Evolutionary conservation across 768 basidiomycete genomes (phyloP).

Genomic region (Hebeloma cylindrosporum): DNA sequence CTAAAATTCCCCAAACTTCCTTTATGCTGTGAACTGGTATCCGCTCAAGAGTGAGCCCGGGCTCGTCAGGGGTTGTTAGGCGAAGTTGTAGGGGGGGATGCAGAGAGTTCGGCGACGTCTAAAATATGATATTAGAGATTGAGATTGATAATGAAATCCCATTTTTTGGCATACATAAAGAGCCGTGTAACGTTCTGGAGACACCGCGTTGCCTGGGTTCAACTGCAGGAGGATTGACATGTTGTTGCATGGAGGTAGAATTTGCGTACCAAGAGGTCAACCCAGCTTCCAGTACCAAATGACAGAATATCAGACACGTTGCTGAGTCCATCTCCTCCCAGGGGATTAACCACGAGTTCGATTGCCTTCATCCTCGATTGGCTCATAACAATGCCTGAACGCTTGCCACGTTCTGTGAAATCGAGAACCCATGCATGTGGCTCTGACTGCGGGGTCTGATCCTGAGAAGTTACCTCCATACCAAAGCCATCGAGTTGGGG

Average conservation of each 20-base stretch:
- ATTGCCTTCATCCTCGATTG: constrained; percentile 75
- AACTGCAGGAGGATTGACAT: constrained; percentile 41
- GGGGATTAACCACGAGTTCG: constrained; percentile 58
- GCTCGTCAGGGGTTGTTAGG: constrained; percentile 67
- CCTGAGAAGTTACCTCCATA: constrained; percentile 14
- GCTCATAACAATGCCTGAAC: constrained; percentile 65
- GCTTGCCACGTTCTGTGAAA: constrained; percentile 58
- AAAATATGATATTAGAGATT: background rate
- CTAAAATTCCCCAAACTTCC: constrained; percentile 74
- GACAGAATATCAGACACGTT: constrained; percentile 41
- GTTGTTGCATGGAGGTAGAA: background rate
- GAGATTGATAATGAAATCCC: background rate
- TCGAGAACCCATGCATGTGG: constrained; percentile 67
- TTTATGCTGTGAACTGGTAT: constrained; percentile 71
- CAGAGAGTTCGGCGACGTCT: constrained; percentile 64
- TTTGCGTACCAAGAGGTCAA: constrained; percentile 57
- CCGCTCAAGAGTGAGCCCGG: constrained; percentile 70
- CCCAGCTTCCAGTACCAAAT: constrained; percentile 59
- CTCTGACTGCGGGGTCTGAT: constrained; percentile 7
- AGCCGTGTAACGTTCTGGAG: constrained; percentile 66
- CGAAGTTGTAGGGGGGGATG: constrained; percentile 74
- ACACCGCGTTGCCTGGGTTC: constrained; percentile 45
- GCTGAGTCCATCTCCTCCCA: constrained; percentile 43
- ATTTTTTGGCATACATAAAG: constrained; percentile 55
- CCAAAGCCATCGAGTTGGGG: constrained; percentile 39